A percentile compares a stretch with the other conserved stretches of the same genome.
Evolutionary conservation across 1,139 yeast genomes (phyloP).

Genomic region (Yamadazyma trypodendri): DNA sequence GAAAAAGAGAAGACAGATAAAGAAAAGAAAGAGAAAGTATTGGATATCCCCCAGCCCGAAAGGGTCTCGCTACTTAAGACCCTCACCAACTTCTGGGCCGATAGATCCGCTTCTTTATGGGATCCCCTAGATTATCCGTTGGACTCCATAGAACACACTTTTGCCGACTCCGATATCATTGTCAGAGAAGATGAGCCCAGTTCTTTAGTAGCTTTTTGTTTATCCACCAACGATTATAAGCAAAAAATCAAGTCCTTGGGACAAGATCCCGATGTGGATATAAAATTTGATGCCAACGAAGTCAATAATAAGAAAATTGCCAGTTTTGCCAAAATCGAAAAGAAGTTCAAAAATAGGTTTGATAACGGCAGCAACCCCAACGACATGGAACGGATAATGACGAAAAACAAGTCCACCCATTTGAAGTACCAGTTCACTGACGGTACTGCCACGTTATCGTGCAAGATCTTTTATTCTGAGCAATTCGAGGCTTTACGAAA

Average conservation of each 20-base stretch:
- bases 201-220: slow-evolving; percentile 88
- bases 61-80: slow-evolving; percentile 78
- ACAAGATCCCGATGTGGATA: slow-evolving; percentile 21
- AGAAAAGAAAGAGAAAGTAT: slow-evolving; percentile 8
- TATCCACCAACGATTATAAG: slow-evolving; percentile 79
- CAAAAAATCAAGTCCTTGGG: slow-evolving; percentile 55
- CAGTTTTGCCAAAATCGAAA: slow-evolving; percentile 43
- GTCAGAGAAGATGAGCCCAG: slow-evolving; percentile 97
- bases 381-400: slow-evolving; percentile 65
- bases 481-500: slow-evolving; percentile 93
- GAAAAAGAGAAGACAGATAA: slow-evolving; percentile 11
- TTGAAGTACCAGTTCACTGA: slow-evolving; percentile 89
- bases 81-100: slow-evolving; percentile 94
- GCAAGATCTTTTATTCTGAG: slow-evolving; percentile 93
- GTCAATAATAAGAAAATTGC: slow-evolving; percentile 31
- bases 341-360: slow-evolving; percentile 39
- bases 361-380: slow-evolving; percentile 20
- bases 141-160: slow-evolving; percentile 79
- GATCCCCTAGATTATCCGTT: slow-evolving; percentile 87
- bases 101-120: slow-evolving; percentile 94
- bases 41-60: slow-evolving; percentile 51
- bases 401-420: slow-evolving; percentile 83
- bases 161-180: slow-evolving; percentile 90
- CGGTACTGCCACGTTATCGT: slow-evolving; percentile 83
- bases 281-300: slow-evolving; percentile 19